phyloP scores from a whole-genome alignment of 2,329 filamentous ascomycete genomes.

The Fusarium verrucosum region DNA sequence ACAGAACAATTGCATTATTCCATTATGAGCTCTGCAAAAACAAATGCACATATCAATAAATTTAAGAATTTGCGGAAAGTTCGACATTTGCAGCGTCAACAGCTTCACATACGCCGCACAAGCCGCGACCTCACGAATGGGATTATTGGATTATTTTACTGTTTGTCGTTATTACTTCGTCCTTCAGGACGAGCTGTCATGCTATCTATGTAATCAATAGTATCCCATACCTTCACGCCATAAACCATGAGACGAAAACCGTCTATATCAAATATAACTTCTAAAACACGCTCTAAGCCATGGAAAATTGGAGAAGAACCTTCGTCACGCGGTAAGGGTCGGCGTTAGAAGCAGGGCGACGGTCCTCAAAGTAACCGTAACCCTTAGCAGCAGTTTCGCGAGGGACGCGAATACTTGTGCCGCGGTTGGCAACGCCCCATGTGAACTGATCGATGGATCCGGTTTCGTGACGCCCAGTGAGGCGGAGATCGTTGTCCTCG shows the following conservation, averaged over 20 bases:
- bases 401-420: constrained; percentile 91
- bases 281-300: constrained; percentile 32
- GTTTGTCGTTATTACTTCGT: constrained; percentile 23
- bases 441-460: constrained; percentile 92
- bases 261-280: constrained; percentile 2
- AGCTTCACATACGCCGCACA: too few relatives aligned
- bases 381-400: constrained; percentile 85
- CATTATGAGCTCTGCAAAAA: too few relatives aligned
- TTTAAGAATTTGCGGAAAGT: too few relatives aligned
- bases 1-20: too few relatives aligned
- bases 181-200: constrained; percentile 8
- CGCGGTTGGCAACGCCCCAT: constrained; percentile 92
- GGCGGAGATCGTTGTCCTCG: constrained; percentile 92
- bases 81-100: too few relatives aligned
- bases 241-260: constrained; percentile 11
- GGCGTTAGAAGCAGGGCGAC: constrained; percentile 83
- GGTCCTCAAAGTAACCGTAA: constrained; percentile 94
- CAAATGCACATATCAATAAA: too few relatives aligned
- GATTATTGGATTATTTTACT: not conserved
- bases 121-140: too few relatives aligned
- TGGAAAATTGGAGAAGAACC: constrained; percentile 62
- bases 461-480: constrained; percentile 95
- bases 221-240: constrained; percentile 28
- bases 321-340: constrained; percentile 85
- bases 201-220: constrained; percentile 29